These are phyloP conservation scores for Arabidopsis lyrata DNA, from an alignment of 441 rosid genomes.

Conservation along the genomic window DNA sequence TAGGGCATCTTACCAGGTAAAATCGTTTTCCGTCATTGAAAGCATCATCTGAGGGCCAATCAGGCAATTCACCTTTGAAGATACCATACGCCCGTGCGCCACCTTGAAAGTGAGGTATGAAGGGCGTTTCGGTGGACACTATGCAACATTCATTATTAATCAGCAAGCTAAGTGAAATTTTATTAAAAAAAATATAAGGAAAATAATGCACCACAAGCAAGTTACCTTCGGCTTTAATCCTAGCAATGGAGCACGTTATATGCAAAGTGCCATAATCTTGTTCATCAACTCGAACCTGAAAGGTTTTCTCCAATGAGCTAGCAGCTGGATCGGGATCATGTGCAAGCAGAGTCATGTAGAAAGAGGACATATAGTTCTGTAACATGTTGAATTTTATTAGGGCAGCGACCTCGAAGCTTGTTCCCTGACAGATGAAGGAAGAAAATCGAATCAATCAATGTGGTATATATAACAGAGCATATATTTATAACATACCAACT, in stretches of 20 bases:
- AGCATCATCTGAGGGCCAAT: conserved; percentile 32
- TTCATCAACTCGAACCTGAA: conserved; percentile 23
- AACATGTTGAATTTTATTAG: neutral
- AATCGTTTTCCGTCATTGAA: conserved; percentile 25
- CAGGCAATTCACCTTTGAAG: conserved; percentile 31
- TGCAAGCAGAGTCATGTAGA: conserved; percentile 20
- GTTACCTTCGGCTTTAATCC: conserved; percentile 9
- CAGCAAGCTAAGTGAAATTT: neutral
- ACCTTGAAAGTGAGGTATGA: conserved; percentile 12
- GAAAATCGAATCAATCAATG: neutral
- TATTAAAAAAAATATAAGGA: neutral
- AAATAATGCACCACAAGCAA: neutral
- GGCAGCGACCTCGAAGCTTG: neutral
- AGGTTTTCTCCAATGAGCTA: neutral
- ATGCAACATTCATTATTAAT: neutral
- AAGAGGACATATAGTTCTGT: neutral
- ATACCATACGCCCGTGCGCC: neutral
- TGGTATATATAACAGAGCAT: neutral
- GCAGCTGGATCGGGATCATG: neutral
- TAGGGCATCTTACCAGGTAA: conserved; percentile 10
- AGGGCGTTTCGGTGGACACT: conserved; percentile 3
- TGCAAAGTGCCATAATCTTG: neutral
- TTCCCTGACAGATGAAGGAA: neutral
- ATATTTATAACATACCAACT: neutral
- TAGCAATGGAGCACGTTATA: neutral